Base-by-base conservation (phyloP, 1,284 basidiomycete genomes). In the Ganoderma boninense region DNA sequence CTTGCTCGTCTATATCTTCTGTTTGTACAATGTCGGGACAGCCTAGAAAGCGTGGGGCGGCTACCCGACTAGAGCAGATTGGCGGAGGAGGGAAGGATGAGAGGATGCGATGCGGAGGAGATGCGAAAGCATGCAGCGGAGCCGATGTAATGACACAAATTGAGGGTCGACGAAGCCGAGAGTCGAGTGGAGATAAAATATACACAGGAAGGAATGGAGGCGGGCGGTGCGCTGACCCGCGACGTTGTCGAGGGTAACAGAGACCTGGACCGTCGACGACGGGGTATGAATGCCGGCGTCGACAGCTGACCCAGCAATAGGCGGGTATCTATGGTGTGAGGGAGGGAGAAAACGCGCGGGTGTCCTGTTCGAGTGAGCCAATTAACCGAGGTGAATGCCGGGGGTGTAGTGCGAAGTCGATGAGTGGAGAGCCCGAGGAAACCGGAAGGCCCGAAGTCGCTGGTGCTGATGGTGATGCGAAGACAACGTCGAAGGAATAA, bases 251-350 rank as follows among this genome's bases (percentile, higher is more conserved):
- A 62, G 61, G 62, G 64, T 71, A 57, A 67, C 59, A 62, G 63
- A 23, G 64, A 35, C 68, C 70, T 67, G 5, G 64, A 74, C 71
- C 67, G 70, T 60, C 71, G 76, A 73, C 76, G 74, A 65, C 69
- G 84, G 85, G 82, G 83, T 81, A 86, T 86, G 82, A 86, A 86
- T 86, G 82, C 81, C 83, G 82, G 79, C 76, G 80, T 76, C 77
- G 78, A 77, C 67, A 67, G 77, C 78, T 73, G 52, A 77, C 79
- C 83, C 79, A 78, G 78, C 79, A 74, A 73, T 74, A 76, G 68
- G 73, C 72, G 64, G 78, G 77, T 78, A 79, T 79, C 78, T 77
- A 75, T 69, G 74, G 73, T 70, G 74, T 35, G 54, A n/a, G 23
- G 64, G n/a, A 68, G 69, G 73, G 71, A 74, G 72, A 72, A 66